Conservation (phyloP, 768 basidiomycete genomes). For the Sutorius australiensis region DNA sequence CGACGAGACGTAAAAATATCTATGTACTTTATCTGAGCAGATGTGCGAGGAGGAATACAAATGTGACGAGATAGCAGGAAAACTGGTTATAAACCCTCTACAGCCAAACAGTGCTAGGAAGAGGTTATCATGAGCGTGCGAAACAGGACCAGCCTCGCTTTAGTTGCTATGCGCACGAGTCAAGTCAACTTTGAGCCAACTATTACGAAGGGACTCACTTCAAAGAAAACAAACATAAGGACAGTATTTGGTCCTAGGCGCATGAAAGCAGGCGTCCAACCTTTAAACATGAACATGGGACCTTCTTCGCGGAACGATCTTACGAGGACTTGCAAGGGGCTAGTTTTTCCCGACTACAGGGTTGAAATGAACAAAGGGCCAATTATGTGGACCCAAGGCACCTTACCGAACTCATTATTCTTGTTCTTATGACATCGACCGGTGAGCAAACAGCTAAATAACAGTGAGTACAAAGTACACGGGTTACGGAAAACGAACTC, state of each 20-base stretch:
- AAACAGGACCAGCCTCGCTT: constrained; percentile 53
- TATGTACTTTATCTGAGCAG: constrained; percentile 4
- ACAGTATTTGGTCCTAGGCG: constrained; percentile 82
- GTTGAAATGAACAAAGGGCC: neutral
- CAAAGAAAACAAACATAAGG: constrained; percentile 81
- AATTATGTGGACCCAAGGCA: neutral
- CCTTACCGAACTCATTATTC: constrained; percentile 73
- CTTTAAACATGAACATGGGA: constrained; percentile 75
- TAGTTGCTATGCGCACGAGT: constrained; percentile 51
- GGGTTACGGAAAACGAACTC: constrained; percentile 43
- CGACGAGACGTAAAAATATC: constrained; percentile 1
- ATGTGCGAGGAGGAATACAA: constrained; percentile 1
- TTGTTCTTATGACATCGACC: constrained; percentile 70
- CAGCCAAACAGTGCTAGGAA: neutral
- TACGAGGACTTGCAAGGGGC: constrained; percentile 49
- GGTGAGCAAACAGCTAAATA: constrained; percentile 70
- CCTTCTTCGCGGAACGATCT: constrained; percentile 71
- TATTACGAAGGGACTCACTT: constrained; percentile 42
- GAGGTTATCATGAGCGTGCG: neutral
- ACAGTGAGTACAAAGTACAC: constrained; percentile 1
- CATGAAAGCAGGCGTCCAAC: constrained; percentile 87
- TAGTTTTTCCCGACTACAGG: constrained; percentile 47
- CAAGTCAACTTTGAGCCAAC: neutral
- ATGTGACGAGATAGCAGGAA: constrained; percentile 1
- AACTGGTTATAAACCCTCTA: neutral